These are phyloP conservation scores for Cryptosporidium meleagridis DNA, from an alignment of 169 alveolate species.

Conservation along the genomic window DNA sequence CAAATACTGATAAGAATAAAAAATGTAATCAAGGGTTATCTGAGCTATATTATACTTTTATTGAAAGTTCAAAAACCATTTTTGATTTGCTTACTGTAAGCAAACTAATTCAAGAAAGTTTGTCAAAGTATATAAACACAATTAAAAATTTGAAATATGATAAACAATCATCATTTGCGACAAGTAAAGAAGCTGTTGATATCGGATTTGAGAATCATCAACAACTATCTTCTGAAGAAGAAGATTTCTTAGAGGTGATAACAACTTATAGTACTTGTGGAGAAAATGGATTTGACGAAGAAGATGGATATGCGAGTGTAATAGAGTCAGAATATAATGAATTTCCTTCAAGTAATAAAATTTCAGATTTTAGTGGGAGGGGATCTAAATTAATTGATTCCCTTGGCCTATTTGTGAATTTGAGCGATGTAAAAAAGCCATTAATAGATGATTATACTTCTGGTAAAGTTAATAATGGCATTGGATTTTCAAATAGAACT, in stretches of 20 bases:
- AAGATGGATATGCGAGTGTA: slow-evolving; percentile 44
- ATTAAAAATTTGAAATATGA: background rate
- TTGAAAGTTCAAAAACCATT: background rate
- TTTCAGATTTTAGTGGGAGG: background rate
- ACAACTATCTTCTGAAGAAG: slow-evolving; percentile 6
- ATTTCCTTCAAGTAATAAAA: background rate
- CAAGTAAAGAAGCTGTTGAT: background rate
- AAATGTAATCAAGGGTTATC: slow-evolving; percentile 1
- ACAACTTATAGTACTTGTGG: slow-evolving; percentile 30
- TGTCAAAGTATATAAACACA: background rate
- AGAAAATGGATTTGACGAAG: slow-evolving; percentile 41
- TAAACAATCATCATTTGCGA: background rate
- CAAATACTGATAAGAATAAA: background rate
- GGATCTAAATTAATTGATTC: slow-evolving; percentile 6
- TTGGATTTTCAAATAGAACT: background rate
- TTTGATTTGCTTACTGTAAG: slow-evolving; percentile 54
- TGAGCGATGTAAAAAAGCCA: slow-evolving; percentile 23
- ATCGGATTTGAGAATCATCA: background rate
- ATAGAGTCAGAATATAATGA: background rate
- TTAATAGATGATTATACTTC: background rate
- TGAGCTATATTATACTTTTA: slow-evolving; percentile 20
- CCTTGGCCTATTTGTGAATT: slow-evolving; percentile 32
- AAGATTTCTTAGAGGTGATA: background rate
- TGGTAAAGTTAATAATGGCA: background rate
- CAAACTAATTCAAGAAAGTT: slow-evolving; percentile 38